phyloP scores from a whole-genome alignment of 164 flowering plant species.

The Chloranthus sessilifolius region DNA sequence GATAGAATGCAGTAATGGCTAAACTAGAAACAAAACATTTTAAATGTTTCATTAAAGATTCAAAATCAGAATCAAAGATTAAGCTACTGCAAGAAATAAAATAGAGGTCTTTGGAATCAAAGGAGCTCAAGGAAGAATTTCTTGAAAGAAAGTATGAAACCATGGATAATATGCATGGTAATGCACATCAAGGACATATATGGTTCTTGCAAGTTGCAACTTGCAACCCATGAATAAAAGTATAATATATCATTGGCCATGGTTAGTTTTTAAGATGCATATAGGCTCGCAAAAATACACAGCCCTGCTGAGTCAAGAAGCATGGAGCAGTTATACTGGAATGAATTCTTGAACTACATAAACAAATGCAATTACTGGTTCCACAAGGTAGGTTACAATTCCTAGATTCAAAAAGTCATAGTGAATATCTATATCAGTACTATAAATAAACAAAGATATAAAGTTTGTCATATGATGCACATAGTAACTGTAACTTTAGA shows the following conservation, averaged over 20 bases:
- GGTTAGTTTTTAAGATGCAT: not conserved
- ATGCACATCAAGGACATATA: not conserved
- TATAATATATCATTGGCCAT: not conserved
- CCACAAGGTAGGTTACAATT: too few relatives aligned
- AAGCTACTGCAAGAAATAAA: too few relatives aligned
- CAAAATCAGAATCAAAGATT: not conserved
- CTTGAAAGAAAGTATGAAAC: not conserved
- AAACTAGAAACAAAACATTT: too few relatives aligned
- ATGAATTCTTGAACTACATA: not conserved
- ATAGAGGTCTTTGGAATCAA: too few relatives aligned
- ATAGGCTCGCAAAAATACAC: not conserved
- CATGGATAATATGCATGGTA: not conserved
- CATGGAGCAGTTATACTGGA: not conserved
- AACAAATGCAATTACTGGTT: not conserved
- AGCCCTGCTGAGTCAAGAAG: not conserved
- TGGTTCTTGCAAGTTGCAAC: too few relatives aligned
- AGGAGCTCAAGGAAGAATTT: too few relatives aligned
- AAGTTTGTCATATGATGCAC: not conserved
- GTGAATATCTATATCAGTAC: too few relatives aligned
- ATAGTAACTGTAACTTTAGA: not conserved
- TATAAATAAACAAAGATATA: too few relatives aligned
- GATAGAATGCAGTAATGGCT: too few relatives aligned
- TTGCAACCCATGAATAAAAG: not conserved
- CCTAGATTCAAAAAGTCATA: too few relatives aligned
- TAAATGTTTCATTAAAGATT: too few relatives aligned